Percentiles rank a stretch among this genome's conserved stretches.
These are phyloP conservation scores for Talaromyces wortmannii DNA, from an alignment of 495 filamentous ascomycete genomes.

Conservation along the genomic window DNA sequence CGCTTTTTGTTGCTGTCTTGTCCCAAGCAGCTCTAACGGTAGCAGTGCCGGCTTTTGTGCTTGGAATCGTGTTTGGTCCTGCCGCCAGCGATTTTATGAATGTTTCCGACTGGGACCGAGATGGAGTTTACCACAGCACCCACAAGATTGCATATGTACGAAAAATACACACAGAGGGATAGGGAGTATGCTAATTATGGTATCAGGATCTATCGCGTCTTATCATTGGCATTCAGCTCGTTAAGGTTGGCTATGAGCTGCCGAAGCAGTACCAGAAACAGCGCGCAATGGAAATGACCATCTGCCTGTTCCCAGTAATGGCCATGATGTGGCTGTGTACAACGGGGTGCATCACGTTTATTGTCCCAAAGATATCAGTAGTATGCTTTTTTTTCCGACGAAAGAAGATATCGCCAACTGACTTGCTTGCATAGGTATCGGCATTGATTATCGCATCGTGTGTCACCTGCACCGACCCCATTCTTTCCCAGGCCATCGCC, in stretches of 20 bases:
- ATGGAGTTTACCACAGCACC: conserved; percentile 21
- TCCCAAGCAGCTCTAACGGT: neutral
- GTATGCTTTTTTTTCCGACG: conserved; percentile 11
- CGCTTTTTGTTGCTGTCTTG: no score
- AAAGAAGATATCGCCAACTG: neutral
- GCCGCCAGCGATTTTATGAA: conserved; percentile 41
- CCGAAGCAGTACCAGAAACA: conserved; percentile 25
- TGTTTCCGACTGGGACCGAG: conserved; percentile 33
- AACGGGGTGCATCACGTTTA: conserved; percentile 27
- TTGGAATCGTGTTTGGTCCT: conserved; percentile 42
- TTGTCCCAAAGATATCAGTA: conserved; percentile 24
- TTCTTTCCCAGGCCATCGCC: conserved; percentile 54
- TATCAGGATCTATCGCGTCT: conserved; percentile 36
- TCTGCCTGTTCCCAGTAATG: conserved; percentile 33
- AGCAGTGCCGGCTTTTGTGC: conserved; percentile 44
- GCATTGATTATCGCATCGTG: conserved; percentile 55
- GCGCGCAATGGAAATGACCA: conserved; percentile 20
- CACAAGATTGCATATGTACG: conserved; percentile 38
- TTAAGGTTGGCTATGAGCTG: conserved; percentile 26
- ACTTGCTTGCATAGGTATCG: conserved; percentile 29
- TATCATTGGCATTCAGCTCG: conserved; percentile 48
- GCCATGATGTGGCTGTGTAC: conserved; percentile 28
- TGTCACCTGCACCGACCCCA: conserved; percentile 55
- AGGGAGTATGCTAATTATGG: neutral
- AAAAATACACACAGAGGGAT: neutral